Percentiles rank a stretch among this genome's conserved stretches.
These are phyloP conservation scores for Rubroboletus satanas DNA, from an alignment of 768 basidiomycete species.

Conservation along the genomic window DNA sequence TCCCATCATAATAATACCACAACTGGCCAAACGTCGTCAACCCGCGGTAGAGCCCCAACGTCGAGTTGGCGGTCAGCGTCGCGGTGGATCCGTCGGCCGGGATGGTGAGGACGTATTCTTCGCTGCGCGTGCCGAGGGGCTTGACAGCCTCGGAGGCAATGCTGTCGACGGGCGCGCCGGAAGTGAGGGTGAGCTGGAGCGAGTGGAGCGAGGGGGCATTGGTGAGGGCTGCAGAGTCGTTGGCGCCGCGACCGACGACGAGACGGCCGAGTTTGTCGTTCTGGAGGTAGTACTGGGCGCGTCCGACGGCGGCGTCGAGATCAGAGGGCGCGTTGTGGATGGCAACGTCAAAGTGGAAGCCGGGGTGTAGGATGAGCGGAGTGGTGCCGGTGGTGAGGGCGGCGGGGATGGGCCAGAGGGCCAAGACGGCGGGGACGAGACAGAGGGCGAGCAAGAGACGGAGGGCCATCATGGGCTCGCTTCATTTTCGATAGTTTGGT, in stretches of 20 bases:
- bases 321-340: constrained; percentile 30
- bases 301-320: constrained; percentile 32
- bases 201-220: constrained; percentile 24
- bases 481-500: no score
- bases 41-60: constrained; percentile 50
- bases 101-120: constrained; percentile 42
- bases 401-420: constrained; percentile 35
- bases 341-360: constrained; percentile 29
- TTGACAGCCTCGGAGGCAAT: constrained; percentile 37
- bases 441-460: constrained; percentile 5
- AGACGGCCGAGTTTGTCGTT: constrained; percentile 39
- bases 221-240: constrained; percentile 27
- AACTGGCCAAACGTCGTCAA: constrained; percentile 54
- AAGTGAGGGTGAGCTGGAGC: constrained; percentile 27
- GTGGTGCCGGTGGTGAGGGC: constrained; percentile 21
- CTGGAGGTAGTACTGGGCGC: constrained; percentile 29
- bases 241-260: constrained; percentile 38
- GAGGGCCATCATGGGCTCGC: background rate
- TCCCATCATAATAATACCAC: constrained; percentile 38
- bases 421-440: constrained; percentile 10
- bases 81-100: constrained; percentile 36
- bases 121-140: constrained; percentile 37
- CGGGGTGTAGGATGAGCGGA: constrained; percentile 22
- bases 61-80: constrained; percentile 40
- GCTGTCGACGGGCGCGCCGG: constrained; percentile 14